Conservation (phyloP, 129 eudicot genomes). For the Pulicaria dysenterica region DNA sequence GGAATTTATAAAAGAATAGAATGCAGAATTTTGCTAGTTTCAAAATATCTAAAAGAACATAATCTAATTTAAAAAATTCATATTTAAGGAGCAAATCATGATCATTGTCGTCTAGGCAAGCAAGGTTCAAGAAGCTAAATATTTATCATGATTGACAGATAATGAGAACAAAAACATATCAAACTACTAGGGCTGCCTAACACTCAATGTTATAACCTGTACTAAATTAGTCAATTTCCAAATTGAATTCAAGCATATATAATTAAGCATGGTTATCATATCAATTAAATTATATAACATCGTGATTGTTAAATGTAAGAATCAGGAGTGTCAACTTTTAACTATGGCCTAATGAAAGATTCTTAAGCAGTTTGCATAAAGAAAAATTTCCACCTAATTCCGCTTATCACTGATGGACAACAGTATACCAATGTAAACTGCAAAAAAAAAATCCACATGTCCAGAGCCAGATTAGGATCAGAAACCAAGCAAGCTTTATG, state of each 20-base stretch:
- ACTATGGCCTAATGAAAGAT: background rate
- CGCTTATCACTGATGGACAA: background rate
- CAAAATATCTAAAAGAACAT: background rate
- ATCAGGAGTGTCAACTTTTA: conserved; percentile 14
- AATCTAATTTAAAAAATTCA: background rate
- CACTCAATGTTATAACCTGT: background rate
- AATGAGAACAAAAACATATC: background rate
- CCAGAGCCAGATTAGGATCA: background rate
- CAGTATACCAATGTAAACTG: background rate
- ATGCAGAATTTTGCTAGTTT: background rate
- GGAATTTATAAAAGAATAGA: background rate
- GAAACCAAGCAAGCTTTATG: background rate
- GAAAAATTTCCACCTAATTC: background rate
- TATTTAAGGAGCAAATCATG: background rate
- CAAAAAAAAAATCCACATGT: background rate
- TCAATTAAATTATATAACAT: background rate
- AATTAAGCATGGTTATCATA: conserved; percentile 3
- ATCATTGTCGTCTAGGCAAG: background rate
- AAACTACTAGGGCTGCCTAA: background rate
- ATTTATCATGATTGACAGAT: background rate
- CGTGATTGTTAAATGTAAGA: background rate
- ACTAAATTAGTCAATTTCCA: background rate
- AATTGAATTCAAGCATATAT: background rate
- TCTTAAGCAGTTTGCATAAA: background rate
- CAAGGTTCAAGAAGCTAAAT: background rate